Base-by-base conservation (phyloP, 2,329 filamentous ascomycete genomes). In the Apiospora marii region DNA sequence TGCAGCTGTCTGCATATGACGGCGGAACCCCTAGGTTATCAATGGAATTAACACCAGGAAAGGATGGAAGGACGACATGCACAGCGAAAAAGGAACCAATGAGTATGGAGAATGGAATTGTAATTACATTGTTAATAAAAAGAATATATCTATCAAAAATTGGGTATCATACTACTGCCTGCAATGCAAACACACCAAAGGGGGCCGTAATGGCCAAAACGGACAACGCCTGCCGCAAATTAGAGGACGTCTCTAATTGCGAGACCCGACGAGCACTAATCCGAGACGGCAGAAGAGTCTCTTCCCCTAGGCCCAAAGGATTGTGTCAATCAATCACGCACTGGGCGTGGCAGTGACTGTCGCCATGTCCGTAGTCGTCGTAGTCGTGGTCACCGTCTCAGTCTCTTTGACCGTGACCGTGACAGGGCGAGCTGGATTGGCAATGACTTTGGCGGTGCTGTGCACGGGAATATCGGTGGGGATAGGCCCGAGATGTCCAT, bases 321-420 rank as follows among this genome's bases (percentile, higher is more conserved):
- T 7, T 37, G 6, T 7, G 10, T 41, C 43, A 30, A n/a, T 22
- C 24, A 67, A 44, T 68, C 22, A 68, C 19, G 43, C 24, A 30
- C 67, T 48, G 41, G n/a, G 3, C 2, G 67, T 68, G 30, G 73
- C 71, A 24, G 76, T 77, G 22, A 53, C 74, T 41, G 73, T 69
- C 48, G 75, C 74, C 16, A 72, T 75, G 4, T 72, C 71, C 4
- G 74, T 76, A 3, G 74, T 75, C 1, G 73, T 78, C 13, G 72
- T 73, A 4, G 74, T 77, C 19, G 72, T 71, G 8, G 75, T 77
- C 37, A 73, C 73, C 5, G 68, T 75, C 67, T 76, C 74, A n/a
- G 74, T 76, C 71, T 76, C 74, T n/a, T 76, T 77, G n/a, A 76
- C 75, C 4, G 76, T 77, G 7, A 76, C 72, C 0, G 74, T 77